phyloP scores from a whole-genome alignment of 176 grass and related monocot species.

The Elymus sibiricus region DNA sequence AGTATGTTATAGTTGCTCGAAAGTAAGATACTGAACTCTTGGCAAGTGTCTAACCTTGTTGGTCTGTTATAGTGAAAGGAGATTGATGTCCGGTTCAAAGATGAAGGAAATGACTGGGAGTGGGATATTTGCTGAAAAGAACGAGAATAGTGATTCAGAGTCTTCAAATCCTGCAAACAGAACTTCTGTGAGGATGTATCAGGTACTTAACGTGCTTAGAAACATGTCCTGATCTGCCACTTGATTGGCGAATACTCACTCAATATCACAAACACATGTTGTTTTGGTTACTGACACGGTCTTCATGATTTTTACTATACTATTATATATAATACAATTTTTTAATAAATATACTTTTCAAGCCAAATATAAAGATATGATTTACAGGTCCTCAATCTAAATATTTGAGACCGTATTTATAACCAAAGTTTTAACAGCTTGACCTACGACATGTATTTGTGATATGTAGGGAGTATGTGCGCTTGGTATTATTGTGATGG shows the following conservation, averaged over 20 bases:
- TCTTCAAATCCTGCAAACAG: conserved; percentile 46
- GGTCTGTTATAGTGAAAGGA: conserved; percentile 47
- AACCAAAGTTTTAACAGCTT: background rate
- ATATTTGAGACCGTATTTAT: background rate
- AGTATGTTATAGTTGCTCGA: background rate
- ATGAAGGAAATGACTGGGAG: conserved; percentile 81
- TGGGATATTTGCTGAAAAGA: conserved; percentile 66
- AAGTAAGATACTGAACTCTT: background rate
- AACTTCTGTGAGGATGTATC: conserved; percentile 79
- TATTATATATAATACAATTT: too few species aligned
- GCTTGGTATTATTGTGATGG: background rate
- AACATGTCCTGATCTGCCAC: background rate
- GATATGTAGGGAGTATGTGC: background rate
- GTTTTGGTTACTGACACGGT: background rate
- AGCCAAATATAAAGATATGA: background rate
- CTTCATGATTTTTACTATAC: background rate
- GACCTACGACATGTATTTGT: background rate
- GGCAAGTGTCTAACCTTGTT: background rate
- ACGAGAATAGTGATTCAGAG: conserved; percentile 55
- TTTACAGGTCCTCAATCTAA: background rate
- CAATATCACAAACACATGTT: background rate
- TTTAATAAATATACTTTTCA: background rate
- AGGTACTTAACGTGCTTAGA: conserved; percentile 44
- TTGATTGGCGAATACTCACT: background rate
- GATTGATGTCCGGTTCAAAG: conserved; percentile 76